Evolutionary conservation across 1,139 yeast genomes (phyloP).

Genomic region (Geotrichum europaeum): DNA sequence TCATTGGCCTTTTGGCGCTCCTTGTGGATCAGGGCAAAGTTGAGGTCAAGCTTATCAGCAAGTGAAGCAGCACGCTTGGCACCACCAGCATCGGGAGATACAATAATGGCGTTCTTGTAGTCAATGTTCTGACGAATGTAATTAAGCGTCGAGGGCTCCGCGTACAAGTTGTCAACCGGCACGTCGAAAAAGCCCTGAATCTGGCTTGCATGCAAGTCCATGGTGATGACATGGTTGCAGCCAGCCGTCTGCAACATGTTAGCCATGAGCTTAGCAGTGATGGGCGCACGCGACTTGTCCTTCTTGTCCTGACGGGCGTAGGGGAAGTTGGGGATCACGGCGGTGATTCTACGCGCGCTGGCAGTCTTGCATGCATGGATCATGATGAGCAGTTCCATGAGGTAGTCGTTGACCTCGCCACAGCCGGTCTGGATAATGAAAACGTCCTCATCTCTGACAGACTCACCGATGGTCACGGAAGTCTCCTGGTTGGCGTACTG

Average conservation of each 20-base stretch:
- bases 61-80: conserved; percentile 95
- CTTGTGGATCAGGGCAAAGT: conserved; percentile 92
- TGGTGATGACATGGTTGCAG: conserved; percentile 91
- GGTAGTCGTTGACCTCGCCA: conserved; percentile 78
- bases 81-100: conserved; percentile 98
- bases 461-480: conserved; percentile 86
- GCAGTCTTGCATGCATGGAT: conserved; percentile 94
- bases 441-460: conserved; percentile 89
- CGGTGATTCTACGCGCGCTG: conserved; percentile 89
- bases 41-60: conserved; percentile 85
- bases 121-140: conserved; percentile 68
- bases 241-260: conserved; percentile 93
- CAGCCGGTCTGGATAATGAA: conserved; percentile 90
- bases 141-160: conserved; percentile 87
- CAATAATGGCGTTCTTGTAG: conserved; percentile 63
- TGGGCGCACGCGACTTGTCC: conserved; percentile 94
- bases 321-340: conserved; percentile 94
- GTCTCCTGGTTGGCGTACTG: conserved; percentile 65
- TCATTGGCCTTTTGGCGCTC: conserved; percentile 94
- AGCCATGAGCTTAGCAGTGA: conserved; percentile 93
- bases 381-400: conserved; percentile 82
- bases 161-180: conserved; percentile 93
- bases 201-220: conserved; percentile 99
- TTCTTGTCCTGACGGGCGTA: conserved; percentile 96
- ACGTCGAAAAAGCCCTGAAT: conserved; percentile 97